Conservation (phyloP, 306 rosid species). For the Senna siamea region DNA sequence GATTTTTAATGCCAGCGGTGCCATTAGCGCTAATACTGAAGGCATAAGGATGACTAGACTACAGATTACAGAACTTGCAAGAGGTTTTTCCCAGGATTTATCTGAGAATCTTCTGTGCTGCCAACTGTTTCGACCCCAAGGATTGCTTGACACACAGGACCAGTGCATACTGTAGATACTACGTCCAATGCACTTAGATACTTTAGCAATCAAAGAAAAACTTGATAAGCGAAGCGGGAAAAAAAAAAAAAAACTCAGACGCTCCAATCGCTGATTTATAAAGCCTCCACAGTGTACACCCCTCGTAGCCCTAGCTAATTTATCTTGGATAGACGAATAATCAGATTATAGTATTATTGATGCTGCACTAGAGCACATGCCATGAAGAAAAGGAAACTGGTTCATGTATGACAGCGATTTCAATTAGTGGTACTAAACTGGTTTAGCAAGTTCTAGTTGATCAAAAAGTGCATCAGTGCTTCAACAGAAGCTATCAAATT, state of each 20-base stretch:
- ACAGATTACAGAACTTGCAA: neutral
- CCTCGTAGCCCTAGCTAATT: neutral
- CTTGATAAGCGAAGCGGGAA: too few relatives aligned
- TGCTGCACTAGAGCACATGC: neutral
- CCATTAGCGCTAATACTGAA: neutral
- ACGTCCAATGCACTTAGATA: too few relatives aligned
- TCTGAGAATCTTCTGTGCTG: neutral
- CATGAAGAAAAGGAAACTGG: slow-evolving; percentile 20
- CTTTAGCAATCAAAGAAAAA: too few relatives aligned
- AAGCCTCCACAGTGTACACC: too few relatives aligned
- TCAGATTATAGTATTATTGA: slow-evolving; percentile 8
- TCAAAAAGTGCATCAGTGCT: neutral
- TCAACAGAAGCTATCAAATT: slow-evolving; percentile 20
- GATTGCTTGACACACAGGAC: neutral
- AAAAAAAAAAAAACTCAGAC: too few relatives aligned
- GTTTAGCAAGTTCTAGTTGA: neutral
- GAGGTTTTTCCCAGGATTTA: too few relatives aligned
- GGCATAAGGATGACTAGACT: slow-evolving; percentile 7
- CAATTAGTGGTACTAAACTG: neutral
- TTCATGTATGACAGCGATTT: slow-evolving; percentile 1
- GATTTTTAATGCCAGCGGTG: slow-evolving; percentile 5
- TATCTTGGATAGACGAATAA: neutral
- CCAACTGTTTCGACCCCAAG: neutral
- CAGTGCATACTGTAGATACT: neutral
- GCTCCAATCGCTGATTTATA: too few relatives aligned